A percentile compares a stretch with the other conserved stretches of the same genome.
These are phyloP conservation scores for Plectosphaerella plurivora DNA, from an alignment of 2,329 filamentous ascomycete genomes.

Conservation along the genomic window DNA sequence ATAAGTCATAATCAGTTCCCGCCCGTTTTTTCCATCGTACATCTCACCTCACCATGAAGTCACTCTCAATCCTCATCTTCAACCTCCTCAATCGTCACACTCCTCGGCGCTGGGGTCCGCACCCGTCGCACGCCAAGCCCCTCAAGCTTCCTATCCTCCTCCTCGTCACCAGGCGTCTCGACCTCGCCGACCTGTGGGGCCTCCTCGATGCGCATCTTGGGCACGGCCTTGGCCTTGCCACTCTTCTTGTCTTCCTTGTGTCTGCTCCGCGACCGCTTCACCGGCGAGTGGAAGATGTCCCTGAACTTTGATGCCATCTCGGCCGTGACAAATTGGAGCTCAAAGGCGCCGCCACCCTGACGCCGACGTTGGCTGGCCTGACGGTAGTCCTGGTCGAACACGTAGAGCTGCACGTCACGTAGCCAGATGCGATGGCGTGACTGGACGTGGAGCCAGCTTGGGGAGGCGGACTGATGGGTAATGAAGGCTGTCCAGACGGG, in stretches of 20 bases:
- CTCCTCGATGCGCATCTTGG: slow-evolving; percentile 3
- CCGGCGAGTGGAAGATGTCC: slow-evolving; percentile 29
- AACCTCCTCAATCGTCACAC: not conserved
- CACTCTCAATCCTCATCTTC: not conserved
- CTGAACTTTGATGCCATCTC: slow-evolving; percentile 35
- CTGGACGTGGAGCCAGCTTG: slow-evolving; percentile 46
- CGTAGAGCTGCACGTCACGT: slow-evolving; percentile 51
- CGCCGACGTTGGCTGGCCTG: slow-evolving; percentile 47
- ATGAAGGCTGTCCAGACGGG: slow-evolving; percentile 65
- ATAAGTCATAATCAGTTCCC: too few relatives aligned
- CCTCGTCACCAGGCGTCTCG: not conserved
- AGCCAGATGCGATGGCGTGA: slow-evolving; percentile 44
- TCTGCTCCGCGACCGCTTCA: slow-evolving; percentile 4
- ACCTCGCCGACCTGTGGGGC: not conserved
- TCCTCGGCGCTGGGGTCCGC: not conserved
- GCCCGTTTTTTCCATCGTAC: not conserved
- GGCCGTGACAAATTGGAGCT: slow-evolving; percentile 43
- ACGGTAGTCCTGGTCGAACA: slow-evolving; percentile 54
- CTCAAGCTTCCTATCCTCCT: not conserved
- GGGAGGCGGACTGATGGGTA: slow-evolving; percentile 43
- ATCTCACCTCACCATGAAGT: not conserved
- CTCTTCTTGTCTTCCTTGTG: not conserved
- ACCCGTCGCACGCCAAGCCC: not conserved
- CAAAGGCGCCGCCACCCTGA: slow-evolving; percentile 38
- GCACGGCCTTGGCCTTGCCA: not conserved